A percentile compares a stretch with the other conserved stretches of the same genome.
Conservation (phyloP, 352 stramenopile genomes). For the Globisporangium nunn region DNA sequence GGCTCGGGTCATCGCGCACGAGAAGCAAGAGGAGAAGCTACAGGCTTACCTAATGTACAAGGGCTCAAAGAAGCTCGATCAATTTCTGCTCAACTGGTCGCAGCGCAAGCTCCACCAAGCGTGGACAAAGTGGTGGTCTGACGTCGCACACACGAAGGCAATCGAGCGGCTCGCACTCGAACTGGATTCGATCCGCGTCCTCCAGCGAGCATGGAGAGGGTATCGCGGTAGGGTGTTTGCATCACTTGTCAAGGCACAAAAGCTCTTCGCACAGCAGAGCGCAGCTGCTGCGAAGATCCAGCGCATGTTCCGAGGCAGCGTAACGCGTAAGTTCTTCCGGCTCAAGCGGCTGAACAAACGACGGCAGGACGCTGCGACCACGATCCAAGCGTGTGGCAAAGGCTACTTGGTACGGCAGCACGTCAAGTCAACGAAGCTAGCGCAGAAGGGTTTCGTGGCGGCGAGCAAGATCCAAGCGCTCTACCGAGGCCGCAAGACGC, state of each 20-base stretch:
- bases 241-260: conserved; percentile 36
- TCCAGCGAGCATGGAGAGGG: conserved; percentile 54
- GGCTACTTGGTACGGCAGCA: conserved; percentile 30
- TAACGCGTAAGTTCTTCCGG: conserved; percentile 56
- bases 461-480: conserved; percentile 54
- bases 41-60: conserved; percentile 74
- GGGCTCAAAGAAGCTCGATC: conserved; percentile 66
- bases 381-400: conserved; percentile 45
- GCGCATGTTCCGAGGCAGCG: conserved; percentile 46
- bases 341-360: conserved; percentile 36
- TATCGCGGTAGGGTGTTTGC: conserved; percentile 42
- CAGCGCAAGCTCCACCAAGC: conserved; percentile 57
- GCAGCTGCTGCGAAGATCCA: conserved; percentile 47
- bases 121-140: conserved; percentile 63
- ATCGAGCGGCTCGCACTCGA: conserved; percentile 41
- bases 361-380: conserved; percentile 31
- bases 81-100: conserved; percentile 62
- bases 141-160: conserved; percentile 44
- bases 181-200: conserved; percentile 37
- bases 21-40: conserved; percentile 72
- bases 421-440: conserved; percentile 11
- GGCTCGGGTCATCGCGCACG: conserved; percentile 33
- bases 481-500: conserved; percentile 43
- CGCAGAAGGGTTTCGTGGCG: conserved; percentile 25
- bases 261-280: conserved; percentile 28